Evolutionary conservation across 2,329 filamentous ascomycete species (phyloP).

Genomic region (Purpureocillium lavendulum): DNA sequence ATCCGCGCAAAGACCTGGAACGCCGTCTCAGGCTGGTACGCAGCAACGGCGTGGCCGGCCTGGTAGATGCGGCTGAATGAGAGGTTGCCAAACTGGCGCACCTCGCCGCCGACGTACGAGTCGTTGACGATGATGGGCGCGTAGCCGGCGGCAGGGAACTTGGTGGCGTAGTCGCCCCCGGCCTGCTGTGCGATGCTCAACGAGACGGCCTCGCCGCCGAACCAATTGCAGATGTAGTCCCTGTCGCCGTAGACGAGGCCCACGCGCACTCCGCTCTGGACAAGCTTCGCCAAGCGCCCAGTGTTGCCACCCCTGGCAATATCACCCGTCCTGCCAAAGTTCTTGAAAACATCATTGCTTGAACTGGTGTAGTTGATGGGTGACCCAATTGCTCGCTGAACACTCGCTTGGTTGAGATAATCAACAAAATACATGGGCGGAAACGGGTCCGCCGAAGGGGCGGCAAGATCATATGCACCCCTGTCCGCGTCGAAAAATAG

Average conservation of each 20-base stretch:
- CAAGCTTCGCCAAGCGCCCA: slow-evolving; percentile 48
- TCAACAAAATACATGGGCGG: slow-evolving; percentile 52
- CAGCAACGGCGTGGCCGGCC: slow-evolving; percentile 54
- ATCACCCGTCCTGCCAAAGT: slow-evolving; percentile 46
- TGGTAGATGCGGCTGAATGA: slow-evolving; percentile 60
- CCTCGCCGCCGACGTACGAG: slow-evolving; percentile 60
- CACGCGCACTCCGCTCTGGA: slow-evolving; percentile 56
- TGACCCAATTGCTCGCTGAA: slow-evolving; percentile 54
- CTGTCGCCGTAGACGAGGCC: slow-evolving; percentile 63
- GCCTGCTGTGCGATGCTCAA: slow-evolving; percentile 48
- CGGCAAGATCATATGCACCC: slow-evolving; percentile 54
- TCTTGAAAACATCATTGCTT: slow-evolving; percentile 35
- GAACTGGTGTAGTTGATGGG: slow-evolving; percentile 50
- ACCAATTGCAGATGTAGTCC: slow-evolving; percentile 58
- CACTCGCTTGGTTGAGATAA: slow-evolving; percentile 53
- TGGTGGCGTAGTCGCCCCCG: slow-evolving; percentile 34
- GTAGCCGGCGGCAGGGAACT: slow-evolving; percentile 62
- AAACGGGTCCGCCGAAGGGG: slow-evolving; percentile 48
- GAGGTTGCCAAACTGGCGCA: slow-evolving; percentile 69
- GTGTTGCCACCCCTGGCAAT: slow-evolving; percentile 56
- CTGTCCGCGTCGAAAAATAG: slow-evolving; percentile 48
- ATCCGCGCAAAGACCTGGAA: slow-evolving; percentile 54
- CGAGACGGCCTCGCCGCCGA: slow-evolving; percentile 68
- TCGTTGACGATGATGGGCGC: slow-evolving; percentile 61
- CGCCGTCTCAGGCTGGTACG: slow-evolving; percentile 52